These are phyloP conservation scores for Bryopsis sp. DNA, from an alignment of 139 green algal genomes.

Conservation along the genomic window DNA sequence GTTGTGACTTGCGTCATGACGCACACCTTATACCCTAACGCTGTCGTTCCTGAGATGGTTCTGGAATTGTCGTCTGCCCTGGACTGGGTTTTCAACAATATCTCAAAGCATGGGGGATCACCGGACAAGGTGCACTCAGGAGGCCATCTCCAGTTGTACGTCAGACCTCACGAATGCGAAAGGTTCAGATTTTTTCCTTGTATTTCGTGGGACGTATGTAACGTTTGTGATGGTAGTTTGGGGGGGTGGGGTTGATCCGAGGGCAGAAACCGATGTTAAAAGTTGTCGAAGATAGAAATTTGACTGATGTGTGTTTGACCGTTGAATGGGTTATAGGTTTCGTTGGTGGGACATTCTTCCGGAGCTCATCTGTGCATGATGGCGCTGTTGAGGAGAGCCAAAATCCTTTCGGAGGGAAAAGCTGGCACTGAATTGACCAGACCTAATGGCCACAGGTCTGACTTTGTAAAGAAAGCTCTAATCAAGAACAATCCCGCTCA, in stretches of 20 bases:
- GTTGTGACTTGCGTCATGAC: constrained; percentile 21
- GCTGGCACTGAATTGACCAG: no score
- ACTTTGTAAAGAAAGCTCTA: no score
- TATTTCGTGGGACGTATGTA: no score
- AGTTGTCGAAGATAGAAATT: not conserved
- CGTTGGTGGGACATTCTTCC: constrained; percentile 8
- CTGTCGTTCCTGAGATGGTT: not conserved
- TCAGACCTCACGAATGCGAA: no score
- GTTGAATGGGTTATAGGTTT: not conserved
- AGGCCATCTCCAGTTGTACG: no score
- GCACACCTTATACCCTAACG: constrained; percentile 3
- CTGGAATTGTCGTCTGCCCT: constrained; percentile 4
- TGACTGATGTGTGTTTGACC: not conserved
- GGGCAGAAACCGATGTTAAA: not conserved
- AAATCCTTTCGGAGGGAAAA: constrained; percentile 5
- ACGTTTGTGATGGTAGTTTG: no score
- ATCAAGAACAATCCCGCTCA: no score
- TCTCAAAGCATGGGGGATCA: no score
- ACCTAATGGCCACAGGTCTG: no score
- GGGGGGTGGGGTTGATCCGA: no score
- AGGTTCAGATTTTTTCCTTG: no score
- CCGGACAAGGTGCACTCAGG: no score
- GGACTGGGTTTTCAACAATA: constrained; percentile 9
- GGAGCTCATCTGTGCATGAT: constrained; percentile 5
- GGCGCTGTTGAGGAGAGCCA: not conserved